Percentiles rank a stretch among this genome's conserved stretches.
Evolutionary conservation across 345 rosid species (phyloP).

Genomic region (Mangifera indica): DNA sequence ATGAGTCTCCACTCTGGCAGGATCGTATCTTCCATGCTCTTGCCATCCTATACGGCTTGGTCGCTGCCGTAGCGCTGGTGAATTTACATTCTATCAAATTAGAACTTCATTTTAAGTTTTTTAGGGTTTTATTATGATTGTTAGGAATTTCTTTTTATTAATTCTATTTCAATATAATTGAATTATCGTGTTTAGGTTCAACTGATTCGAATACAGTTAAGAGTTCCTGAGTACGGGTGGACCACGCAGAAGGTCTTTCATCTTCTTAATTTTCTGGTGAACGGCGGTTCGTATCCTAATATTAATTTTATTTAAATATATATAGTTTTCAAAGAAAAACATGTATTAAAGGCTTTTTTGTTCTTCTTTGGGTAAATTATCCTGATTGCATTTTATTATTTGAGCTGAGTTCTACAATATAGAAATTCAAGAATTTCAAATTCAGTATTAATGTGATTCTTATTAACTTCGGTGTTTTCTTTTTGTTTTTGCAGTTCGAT

Average conservation of each 20-base stretch:
- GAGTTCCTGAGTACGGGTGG: slow-evolving; percentile 98
- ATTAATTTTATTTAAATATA: slow-evolving; percentile 1
- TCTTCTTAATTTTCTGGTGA: slow-evolving; percentile 87
- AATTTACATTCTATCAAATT: no score
- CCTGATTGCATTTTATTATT: no score
- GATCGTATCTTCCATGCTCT: slow-evolving; percentile 77
- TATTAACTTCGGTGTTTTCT: slow-evolving; percentile 6
- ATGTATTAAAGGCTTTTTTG: no score
- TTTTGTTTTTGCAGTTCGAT: slow-evolving; percentile 50
- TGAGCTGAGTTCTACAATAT: no score
- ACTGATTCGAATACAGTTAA: slow-evolving; percentile 73
- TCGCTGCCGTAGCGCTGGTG: slow-evolving; percentile 74
- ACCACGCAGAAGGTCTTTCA: slow-evolving; percentile 95
- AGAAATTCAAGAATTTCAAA: no score
- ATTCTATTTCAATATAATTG: not conserved
- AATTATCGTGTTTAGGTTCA: slow-evolving; percentile 50
- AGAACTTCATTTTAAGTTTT: no score
- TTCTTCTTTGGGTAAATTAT: no score
- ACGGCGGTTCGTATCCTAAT: slow-evolving; percentile 57
- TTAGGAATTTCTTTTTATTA: not conserved
- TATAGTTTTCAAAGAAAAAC: not conserved
- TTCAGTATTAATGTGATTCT: not conserved
- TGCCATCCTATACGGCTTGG: slow-evolving; percentile 63
- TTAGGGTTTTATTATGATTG: no score
- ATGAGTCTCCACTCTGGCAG: slow-evolving; percentile 73